Evolutionary conservation across 768 basidiomycete species (phyloP).

Genomic region (Solioccasus polychromus): DNA sequence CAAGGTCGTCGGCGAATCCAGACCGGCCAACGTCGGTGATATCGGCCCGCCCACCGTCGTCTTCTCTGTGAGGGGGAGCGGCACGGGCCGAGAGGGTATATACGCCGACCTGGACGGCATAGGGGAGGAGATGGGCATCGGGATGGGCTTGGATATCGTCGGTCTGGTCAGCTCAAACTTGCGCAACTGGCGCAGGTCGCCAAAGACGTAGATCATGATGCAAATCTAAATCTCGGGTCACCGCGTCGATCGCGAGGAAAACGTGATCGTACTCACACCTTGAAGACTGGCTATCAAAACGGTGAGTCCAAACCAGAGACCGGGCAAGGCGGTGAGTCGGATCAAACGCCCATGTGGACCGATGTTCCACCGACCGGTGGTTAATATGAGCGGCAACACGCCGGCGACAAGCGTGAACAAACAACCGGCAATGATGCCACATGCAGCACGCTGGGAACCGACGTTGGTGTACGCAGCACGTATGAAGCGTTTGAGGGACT

Average conservation of each 20-base stretch:
- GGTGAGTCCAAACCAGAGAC: constrained; percentile 67
- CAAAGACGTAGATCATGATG: constrained; percentile 75
- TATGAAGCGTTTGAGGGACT: constrained; percentile 65
- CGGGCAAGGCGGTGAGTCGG: constrained; percentile 59
- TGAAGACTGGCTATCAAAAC: constrained; percentile 61
- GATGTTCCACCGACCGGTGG: constrained; percentile 34
- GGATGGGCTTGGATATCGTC: constrained; percentile 48
- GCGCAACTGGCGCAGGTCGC: constrained; percentile 74
- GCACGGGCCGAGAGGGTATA: constrained; percentile 8
- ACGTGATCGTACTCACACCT: constrained; percentile 43
- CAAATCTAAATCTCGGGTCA: constrained; percentile 39
- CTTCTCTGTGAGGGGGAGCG: constrained; percentile 10
- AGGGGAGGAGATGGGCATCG: constrained; percentile 16
- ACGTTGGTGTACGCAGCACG: constrained; percentile 65
- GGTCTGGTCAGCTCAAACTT: constrained; percentile 77
- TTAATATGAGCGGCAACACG: constrained; percentile 52
- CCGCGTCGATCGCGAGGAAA: neutral
- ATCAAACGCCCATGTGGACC: constrained; percentile 45
- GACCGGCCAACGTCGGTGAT: neutral
- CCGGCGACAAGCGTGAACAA: constrained; percentile 47
- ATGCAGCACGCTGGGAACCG: constrained; percentile 64
- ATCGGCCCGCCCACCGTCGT: neutral
- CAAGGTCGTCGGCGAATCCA: constrained; percentile 15
- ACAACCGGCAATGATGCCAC: constrained; percentile 64
- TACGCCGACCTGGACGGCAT: neutral